Percentiles rank a stretch among this genome's conserved stretches.
phyloP scores from a whole-genome alignment of 192 early-diverging fungal species.

The Rhizoclosmatium sp. region DNA sequence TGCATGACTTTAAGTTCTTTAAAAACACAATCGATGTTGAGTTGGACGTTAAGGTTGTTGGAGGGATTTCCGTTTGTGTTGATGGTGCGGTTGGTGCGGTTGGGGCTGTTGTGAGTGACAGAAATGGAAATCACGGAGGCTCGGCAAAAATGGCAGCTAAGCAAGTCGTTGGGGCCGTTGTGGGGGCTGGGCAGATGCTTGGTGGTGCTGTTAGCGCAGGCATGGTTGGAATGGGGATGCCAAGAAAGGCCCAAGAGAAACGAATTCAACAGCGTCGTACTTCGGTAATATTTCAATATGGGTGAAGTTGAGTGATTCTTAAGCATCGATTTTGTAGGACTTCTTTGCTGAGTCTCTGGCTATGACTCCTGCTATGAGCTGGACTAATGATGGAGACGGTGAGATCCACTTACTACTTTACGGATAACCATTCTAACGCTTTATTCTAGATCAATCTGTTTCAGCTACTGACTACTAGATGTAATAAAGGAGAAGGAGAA shows the following conservation, averaged over 20 bases:
- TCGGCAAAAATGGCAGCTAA: not conserved
- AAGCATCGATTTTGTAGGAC: constrained; percentile 36
- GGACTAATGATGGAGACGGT: constrained; percentile 31
- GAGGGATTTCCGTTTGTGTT: constrained; percentile 38
- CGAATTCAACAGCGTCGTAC: constrained; percentile 39
- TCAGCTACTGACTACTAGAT: not conserved
- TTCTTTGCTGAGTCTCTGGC: constrained; percentile 54
- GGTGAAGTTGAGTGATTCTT: not conserved
- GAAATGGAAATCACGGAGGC: not conserved
- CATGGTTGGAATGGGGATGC: constrained; percentile 45
- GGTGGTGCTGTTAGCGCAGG: constrained; percentile 21
- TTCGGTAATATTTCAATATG: constrained; percentile 36
- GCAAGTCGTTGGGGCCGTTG: not conserved
- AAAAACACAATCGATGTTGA: constrained; percentile 62
- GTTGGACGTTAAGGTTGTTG: constrained; percentile 63
- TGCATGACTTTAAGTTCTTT: constrained; percentile 68
- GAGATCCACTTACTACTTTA: not conserved
- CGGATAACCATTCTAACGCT: too few species aligned
- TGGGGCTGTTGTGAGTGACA: not conserved
- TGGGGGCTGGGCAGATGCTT: not conserved
- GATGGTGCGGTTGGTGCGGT: not conserved
- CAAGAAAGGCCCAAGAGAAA: constrained; percentile 36
- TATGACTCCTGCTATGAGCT: constrained; percentile 27
- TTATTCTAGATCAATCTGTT: not conserved
- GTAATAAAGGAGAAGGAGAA: not conserved